Percentiles rank a stretch among this genome's conserved stretches.
phyloP scores from a whole-genome alignment of 2,329 filamentous ascomycete genomes.

The Ophiocordyceps camponoti-floridani region DNA sequence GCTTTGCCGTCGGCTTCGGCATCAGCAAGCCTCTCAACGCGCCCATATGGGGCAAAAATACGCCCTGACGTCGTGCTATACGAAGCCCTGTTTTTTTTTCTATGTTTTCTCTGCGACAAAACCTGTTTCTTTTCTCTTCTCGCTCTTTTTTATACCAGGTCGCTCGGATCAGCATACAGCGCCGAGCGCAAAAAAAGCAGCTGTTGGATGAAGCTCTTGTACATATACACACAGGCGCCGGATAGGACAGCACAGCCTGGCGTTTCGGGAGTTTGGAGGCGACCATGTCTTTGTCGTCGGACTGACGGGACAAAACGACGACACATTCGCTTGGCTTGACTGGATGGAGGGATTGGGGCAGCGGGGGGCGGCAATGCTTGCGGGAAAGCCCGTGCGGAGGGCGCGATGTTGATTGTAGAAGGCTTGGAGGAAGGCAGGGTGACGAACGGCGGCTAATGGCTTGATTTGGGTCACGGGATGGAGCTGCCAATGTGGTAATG shows the following conservation, averaged over 20 bases:
- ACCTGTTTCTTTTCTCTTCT: not conserved
- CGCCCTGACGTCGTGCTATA: not conserved
- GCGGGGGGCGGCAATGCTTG: not conserved
- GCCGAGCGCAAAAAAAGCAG: not conserved
- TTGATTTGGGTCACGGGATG: not conserved
- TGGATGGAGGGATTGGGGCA: not conserved
- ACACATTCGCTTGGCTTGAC: not conserved
- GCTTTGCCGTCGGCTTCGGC: constrained; percentile 38
- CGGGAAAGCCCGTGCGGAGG: not conserved
- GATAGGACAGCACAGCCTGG: constrained; percentile 1
- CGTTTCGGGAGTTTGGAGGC: constrained; percentile 1
- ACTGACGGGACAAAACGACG: not conserved
- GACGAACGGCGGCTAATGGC: not conserved
- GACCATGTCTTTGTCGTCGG: not conserved
- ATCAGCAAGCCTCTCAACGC: constrained; percentile 42
- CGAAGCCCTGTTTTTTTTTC: not conserved
- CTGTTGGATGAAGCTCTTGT: not conserved
- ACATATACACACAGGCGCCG: not conserved
- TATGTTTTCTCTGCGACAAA: not conserved
- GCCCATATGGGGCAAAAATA: constrained; percentile 30
- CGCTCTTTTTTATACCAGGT: not conserved
- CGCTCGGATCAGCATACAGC: not conserved
- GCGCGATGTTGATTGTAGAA: not conserved
- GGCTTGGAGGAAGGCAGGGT: too few relatives aligned
- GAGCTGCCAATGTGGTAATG: not conserved